phyloP scores from a whole-genome alignment of 768 basidiomycete genomes.

The Mycena alexandri region DNA sequence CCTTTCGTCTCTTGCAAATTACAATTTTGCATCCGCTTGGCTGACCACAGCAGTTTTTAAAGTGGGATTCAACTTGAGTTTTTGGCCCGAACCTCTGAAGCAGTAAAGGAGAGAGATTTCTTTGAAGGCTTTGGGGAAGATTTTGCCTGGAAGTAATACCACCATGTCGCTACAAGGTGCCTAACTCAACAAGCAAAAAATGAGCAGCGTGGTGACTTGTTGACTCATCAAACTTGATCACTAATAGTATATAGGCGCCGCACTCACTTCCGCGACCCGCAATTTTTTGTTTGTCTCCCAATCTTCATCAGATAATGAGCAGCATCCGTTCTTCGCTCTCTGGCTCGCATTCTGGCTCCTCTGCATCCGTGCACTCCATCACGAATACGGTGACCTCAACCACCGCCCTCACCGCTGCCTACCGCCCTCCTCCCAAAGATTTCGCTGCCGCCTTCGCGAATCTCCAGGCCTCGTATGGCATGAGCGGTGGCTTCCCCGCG shows the following conservation, averaged over 20 bases:
- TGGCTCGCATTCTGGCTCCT: constrained; percentile 38
- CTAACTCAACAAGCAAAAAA: too few relatives aligned
- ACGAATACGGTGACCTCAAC: constrained; percentile 41
- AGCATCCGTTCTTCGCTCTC: constrained; percentile 20
- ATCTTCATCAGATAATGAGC: too few relatives aligned
- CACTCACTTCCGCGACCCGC: too few relatives aligned
- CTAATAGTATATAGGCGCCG: neutral
- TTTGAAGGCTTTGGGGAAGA: too few relatives aligned
- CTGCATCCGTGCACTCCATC: constrained; percentile 11
- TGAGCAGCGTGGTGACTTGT: neutral
- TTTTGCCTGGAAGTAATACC: too few relatives aligned
- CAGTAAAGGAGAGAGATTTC: too few relatives aligned
- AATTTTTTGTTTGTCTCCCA: neutral
- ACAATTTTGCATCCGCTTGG: too few relatives aligned
- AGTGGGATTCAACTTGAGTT: too few relatives aligned
- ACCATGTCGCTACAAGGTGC: too few relatives aligned
- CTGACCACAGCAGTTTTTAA: too few relatives aligned
- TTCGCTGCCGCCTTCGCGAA: constrained; percentile 52
- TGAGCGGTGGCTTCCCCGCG: constrained; percentile 45
- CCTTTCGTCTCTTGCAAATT: too few relatives aligned
- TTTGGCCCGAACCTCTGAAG: too few relatives aligned
- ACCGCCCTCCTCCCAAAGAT: constrained; percentile 47
- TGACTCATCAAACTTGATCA: neutral
- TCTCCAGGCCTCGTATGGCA: constrained; percentile 54
- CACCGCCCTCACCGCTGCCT: constrained; percentile 35